Evolutionary conservation across 768 basidiomycete genomes (phyloP).

Genomic region (Lentinula edodes): DNA sequence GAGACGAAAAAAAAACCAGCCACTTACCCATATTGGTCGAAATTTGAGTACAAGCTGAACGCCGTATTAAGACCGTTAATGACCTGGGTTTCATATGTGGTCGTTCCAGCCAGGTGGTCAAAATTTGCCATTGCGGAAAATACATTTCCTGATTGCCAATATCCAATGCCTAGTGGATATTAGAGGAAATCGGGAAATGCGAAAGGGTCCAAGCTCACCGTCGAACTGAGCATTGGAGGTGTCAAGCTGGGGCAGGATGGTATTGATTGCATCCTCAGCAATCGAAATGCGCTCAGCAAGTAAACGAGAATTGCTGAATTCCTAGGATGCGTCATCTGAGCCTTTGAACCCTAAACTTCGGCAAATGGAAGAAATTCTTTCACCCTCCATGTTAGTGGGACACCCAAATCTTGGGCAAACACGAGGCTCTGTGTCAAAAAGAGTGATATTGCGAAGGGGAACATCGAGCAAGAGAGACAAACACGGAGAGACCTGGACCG

Average conservation of each 20-base stretch:
- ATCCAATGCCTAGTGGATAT: constrained; percentile 34
- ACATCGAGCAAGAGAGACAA: neutral
- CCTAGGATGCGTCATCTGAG: constrained; percentile 17
- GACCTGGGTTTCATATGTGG: constrained; percentile 31
- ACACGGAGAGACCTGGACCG: neutral
- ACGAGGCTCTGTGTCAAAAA: neutral
- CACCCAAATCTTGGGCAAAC: constrained; percentile 4
- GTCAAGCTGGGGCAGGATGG: constrained; percentile 31
- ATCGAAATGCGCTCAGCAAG: constrained; percentile 32
- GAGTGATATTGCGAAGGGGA: neutral
- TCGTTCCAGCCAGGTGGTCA: constrained; percentile 31
- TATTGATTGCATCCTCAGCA: constrained; percentile 36
- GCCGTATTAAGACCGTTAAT: constrained; percentile 35
- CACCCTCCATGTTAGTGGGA: constrained; percentile 5
- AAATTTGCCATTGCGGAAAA: constrained; percentile 47
- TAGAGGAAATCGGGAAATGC: neutral
- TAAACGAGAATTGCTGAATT: constrained; percentile 33
- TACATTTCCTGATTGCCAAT: constrained; percentile 49
- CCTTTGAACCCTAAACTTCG: neutral
- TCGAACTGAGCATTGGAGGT: constrained; percentile 35
- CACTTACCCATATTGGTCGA: constrained; percentile 38
- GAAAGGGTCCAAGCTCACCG: constrained; percentile 18
- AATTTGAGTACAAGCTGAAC: constrained; percentile 32
- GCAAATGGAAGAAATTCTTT: neutral
- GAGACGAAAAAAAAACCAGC: neutral